A percentile compares a stretch with the other conserved stretches of the same genome.
Conservation (phyloP, 2,329 filamentous ascomycete species). For the Sphaerulina musiva region DNA sequence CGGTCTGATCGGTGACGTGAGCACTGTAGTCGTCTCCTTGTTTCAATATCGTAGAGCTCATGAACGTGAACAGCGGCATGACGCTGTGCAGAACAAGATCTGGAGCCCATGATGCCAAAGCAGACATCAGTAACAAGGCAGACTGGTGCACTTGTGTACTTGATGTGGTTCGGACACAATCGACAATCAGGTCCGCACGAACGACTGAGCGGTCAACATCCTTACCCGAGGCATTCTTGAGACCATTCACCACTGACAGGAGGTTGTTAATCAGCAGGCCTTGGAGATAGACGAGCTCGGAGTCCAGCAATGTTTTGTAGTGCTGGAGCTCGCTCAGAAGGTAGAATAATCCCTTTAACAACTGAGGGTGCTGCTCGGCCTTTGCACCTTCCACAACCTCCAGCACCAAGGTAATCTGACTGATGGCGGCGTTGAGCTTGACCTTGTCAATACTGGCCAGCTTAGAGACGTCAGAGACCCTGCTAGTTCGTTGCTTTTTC, state of each 20-base stretch:
- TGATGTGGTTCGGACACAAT: conserved; percentile 84
- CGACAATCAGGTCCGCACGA: conserved; percentile 83
- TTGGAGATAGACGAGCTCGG: conserved; percentile 85
- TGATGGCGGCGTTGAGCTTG: conserved; percentile 61
- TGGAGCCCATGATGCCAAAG: conserved; percentile 77
- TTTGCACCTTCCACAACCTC: conserved; percentile 79
- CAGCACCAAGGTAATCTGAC: conserved; percentile 76
- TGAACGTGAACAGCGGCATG: conserved; percentile 99
- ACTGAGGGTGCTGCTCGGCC: conserved; percentile 65
- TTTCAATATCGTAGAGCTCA: conserved; percentile 82
- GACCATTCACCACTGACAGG: conserved; percentile 72
- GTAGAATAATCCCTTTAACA: conserved; percentile 74
- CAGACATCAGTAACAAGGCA: conserved; percentile 79
- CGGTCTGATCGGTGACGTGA: conserved; percentile 88
- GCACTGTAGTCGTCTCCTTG: conserved; percentile 96
- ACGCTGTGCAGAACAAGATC: conserved; percentile 92
- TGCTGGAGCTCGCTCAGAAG: conserved; percentile 81
- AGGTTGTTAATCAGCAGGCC: conserved; percentile 76
- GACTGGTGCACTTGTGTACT: conserved; percentile 92
- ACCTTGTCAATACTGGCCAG: conserved; percentile 56
- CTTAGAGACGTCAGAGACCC: conserved; percentile 54
- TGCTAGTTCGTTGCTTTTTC: conserved; percentile 72
- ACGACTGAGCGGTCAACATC: conserved; percentile 70
- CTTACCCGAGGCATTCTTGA: conserved; percentile 45
- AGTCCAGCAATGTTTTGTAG: conserved; percentile 71